phyloP scores from a whole-genome alignment of 2,329 filamentous ascomycete species.

The Cladosporium halotolerans region DNA sequence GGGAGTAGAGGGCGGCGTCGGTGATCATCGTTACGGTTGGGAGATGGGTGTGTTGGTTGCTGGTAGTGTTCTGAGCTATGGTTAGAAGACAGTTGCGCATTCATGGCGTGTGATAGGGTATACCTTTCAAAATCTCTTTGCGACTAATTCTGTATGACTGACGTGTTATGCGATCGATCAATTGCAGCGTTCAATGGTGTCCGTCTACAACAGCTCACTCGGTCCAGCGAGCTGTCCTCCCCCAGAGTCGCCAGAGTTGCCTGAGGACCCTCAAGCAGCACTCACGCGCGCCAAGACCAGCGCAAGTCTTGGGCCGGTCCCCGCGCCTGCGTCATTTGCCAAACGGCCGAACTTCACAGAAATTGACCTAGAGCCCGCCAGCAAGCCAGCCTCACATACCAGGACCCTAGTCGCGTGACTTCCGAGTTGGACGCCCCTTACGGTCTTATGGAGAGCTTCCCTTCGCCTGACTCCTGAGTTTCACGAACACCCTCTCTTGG shows the following conservation, averaged over 20 bases:
- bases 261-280: too few relatives aligned
- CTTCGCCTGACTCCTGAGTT: conserved; percentile 25
- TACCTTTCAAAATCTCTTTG: too few relatives aligned
- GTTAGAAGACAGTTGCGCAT: too few relatives aligned
- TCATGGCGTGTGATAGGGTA: too few relatives aligned
- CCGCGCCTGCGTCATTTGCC: conserved; percentile 7
- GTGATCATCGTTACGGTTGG: conserved; percentile 68
- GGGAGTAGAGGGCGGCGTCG: conserved; percentile 81
- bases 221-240: conserved; percentile 5
- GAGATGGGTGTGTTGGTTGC: conserved; percentile 19
- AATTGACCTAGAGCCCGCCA: not conserved
- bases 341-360: conserved; percentile 8
- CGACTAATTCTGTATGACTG: too few relatives aligned
- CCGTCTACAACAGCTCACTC: not conserved
- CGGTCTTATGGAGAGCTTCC: conserved; percentile 31
- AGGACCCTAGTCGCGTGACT: conserved; percentile 9
- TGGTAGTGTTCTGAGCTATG: not conserved
- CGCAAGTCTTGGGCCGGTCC: not conserved
- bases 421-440: not conserved
- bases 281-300: too few relatives aligned
- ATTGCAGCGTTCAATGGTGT: not conserved
- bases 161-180: too few relatives aligned
- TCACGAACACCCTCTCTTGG: not conserved
- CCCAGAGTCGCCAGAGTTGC: not conserved
- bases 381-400: conserved; percentile 6